Evolutionary conservation across 495 filamentous ascomycete genomes (phyloP).

Genomic region (Penicillium daleae): DNA sequence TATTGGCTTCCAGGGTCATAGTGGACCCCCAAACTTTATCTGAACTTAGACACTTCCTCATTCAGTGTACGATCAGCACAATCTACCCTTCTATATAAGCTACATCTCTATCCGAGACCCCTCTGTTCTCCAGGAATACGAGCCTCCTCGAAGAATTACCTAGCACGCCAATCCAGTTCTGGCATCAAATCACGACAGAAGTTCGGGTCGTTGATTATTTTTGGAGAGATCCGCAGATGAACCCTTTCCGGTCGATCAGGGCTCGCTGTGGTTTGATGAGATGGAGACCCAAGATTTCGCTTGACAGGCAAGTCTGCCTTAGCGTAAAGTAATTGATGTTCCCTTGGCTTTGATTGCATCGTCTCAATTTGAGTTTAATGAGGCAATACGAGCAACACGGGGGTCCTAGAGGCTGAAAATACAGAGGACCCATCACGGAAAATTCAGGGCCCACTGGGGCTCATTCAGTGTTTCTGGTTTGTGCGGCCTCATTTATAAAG

Average conservation of each 20-base stretch:
- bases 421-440: background rate
- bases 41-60: conserved; percentile 3
- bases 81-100: background rate
- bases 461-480: background rate
- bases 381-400: background rate
- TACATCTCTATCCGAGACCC: conserved; percentile 2
- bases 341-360: background rate
- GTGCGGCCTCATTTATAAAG: background rate
- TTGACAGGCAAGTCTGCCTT: background rate
- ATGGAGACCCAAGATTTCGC: background rate
- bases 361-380: conserved; percentile 3
- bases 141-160: background rate
- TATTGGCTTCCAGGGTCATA: background rate
- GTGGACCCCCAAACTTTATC: conserved; percentile 12
- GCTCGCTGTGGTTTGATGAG: conserved; percentile 5
- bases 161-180: background rate
- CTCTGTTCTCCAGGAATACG: conserved; percentile 12
- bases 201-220: background rate
- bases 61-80: background rate
- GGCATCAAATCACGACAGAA: conserved; percentile 1
- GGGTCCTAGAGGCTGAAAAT: conserved; percentile 4
- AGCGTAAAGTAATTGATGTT: background rate
- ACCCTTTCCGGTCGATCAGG: background rate
- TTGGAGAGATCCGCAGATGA: background rate
- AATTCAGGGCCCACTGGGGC: background rate